Evolutionary conservation across 306 rosid genomes (phyloP).

Genomic region (Styphnolobium japonicum): DNA sequence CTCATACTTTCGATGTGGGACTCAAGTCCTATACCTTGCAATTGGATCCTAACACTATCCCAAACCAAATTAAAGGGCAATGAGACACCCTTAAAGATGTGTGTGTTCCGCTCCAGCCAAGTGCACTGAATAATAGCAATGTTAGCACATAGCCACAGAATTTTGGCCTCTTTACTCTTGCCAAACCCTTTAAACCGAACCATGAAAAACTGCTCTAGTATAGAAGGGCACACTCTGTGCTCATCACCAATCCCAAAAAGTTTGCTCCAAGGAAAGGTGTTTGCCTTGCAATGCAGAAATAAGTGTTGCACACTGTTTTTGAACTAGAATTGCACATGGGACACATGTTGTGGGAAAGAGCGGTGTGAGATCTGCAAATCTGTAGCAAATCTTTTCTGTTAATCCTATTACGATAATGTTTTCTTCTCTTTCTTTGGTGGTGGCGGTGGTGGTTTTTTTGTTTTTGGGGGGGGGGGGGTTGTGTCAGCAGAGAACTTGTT

Average conservation of each 20-base stretch:
- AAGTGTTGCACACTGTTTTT: too few species aligned
- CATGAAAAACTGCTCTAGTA: not conserved
- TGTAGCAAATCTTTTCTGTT: not conserved
- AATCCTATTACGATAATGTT: not conserved
- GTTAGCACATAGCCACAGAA: not conserved
- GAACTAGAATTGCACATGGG: too few species aligned
- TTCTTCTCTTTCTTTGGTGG: not conserved
- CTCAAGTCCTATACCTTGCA: too few species aligned
- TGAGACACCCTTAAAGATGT: not conserved
- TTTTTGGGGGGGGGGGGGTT: too few species aligned
- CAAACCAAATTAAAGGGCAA: not conserved
- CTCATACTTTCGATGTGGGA: too few species aligned
- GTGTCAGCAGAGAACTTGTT: not conserved
- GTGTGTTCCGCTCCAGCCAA: not conserved
- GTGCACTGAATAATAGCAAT: not conserved
- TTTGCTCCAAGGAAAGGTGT: not conserved
- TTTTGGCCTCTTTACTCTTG: not conserved
- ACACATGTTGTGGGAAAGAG: too few species aligned
- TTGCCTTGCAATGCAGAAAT: too few species aligned
- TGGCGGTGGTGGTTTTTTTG: not conserved
- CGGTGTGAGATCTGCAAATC: not conserved
- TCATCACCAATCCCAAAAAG: not conserved
- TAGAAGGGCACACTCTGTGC: not conserved
- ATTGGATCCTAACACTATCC: not conserved
- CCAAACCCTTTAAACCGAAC: not conserved